These are phyloP conservation scores for Adansonia madagascariensis DNA, from an alignment of 441 rosid species.

Conservation along the genomic window DNA sequence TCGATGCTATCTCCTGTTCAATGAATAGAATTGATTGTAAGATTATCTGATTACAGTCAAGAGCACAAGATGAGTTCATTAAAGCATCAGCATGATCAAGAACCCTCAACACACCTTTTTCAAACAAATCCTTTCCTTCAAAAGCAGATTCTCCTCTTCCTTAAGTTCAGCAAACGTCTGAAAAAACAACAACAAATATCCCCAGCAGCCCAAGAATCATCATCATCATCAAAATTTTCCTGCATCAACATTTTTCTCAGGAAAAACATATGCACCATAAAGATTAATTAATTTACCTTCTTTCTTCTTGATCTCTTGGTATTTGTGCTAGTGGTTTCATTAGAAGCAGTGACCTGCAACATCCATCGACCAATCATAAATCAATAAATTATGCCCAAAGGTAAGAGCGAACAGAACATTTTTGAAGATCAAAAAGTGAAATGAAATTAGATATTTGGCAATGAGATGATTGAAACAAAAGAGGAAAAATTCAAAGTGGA, in stretches of 20 bases:
- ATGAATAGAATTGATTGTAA: constrained; percentile 14
- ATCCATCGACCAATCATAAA: constrained; percentile 11
- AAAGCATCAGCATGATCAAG: neutral
- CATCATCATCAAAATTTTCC: neutral
- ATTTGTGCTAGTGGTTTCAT: constrained; percentile 45
- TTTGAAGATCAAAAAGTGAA: too few species aligned
- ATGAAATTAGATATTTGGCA: neutral
- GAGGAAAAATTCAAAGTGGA: too few species aligned
- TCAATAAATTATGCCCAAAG: neutral
- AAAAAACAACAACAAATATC: neutral
- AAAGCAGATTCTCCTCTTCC: constrained; percentile 56
- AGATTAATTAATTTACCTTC: constrained; percentile 48
- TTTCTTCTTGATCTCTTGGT: constrained; percentile 57
- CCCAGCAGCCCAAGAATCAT: neutral
- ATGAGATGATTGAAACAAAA: neutral
- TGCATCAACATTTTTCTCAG: neutral
- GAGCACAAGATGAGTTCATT: neutral
- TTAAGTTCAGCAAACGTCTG: constrained; percentile 83
- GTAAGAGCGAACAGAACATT: neutral
- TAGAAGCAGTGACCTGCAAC: constrained; percentile 44
- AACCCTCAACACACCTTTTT: constrained; percentile 42
- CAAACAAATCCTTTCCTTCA: constrained; percentile 61
- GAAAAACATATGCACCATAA: neutral
- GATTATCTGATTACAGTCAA: neutral
- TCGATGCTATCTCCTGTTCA: constrained; percentile 55